Evolutionary conservation across 1,139 yeast genomes (phyloP), one percentile per base, ranked within the genome.

Genomic region (Kodamaea alishanica): DNA sequence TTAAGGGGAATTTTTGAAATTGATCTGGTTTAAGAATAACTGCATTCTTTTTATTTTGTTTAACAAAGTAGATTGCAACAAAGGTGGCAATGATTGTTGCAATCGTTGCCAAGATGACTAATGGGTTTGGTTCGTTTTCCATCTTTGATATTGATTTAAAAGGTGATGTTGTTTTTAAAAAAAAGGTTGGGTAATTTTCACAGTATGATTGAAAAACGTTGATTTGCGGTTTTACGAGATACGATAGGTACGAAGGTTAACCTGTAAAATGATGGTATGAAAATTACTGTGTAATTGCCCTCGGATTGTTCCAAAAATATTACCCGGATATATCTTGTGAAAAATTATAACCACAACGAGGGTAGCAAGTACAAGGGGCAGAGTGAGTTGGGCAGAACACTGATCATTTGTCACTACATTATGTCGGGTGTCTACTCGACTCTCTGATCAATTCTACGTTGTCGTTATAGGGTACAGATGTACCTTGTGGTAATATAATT

Each of bases 1-100:
- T 77, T 57, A 92, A 72, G 42, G 95, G 95, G 73, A 89, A 90
- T 55, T 85, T 78, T 58, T 80, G 82, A 65, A 82, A 89, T 45
- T 75, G 75, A 48, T 77, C 84, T 34, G 82, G 77, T 51, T 75
- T 75, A 50, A 84, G 75, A 9, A 81, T 83, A 27, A 80, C 76
- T 39, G 71, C 65, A 47, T 66, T 66, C 49, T 65, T 69, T 43
- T 62, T 60, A 39, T 55, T 53, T 41, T 68, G 63, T 44, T 65
- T 63, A 38, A 64, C 45, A 35, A 57, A 65, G 51, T 70, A 69
- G 42, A 61, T 54, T 8, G 66, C 70, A 29, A 73, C 64, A 31
- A 64, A 61, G 23, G 67, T 49, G 9, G 60, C 47, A 41, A 72
- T 68, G 39, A 74, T 56, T 27, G 73, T 59, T n/a, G 74, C 69